Percentiles rank a stretch among this genome's conserved stretches.
Conservation (phyloP, 1,139 yeast genomes). For the Blastobotrys arbuscula region DNA sequence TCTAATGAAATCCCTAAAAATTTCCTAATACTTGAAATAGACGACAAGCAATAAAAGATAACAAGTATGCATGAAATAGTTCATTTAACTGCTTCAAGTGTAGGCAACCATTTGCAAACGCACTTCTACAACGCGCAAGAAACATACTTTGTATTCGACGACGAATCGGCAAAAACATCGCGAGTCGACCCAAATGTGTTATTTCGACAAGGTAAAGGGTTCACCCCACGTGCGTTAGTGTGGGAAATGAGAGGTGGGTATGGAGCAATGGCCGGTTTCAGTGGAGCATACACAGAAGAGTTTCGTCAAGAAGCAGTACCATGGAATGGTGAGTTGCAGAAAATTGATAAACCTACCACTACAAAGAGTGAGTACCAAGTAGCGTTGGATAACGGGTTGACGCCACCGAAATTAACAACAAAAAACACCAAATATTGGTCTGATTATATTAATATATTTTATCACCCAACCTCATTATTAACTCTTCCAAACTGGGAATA, state of each 20-base stretch:
- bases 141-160: conserved; percentile 50
- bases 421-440: conserved; percentile 66
- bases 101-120: conserved; percentile 65
- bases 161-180: conserved; percentile 34
- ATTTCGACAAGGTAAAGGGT: conserved; percentile 49
- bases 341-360: conserved; percentile 25
- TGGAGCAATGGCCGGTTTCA: conserved; percentile 30
- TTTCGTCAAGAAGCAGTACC: conserved; percentile 17
- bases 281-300: conserved; percentile 22
- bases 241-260: conserved; percentile 58
- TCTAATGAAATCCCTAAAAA: too few species aligned
- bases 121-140: conserved; percentile 82
- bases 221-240: conserved; percentile 69
- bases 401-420: conserved; percentile 31
- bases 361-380: conserved; percentile 54
- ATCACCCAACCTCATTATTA: conserved; percentile 55
- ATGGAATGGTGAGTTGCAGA: conserved; percentile 13
- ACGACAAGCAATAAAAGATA: too few species aligned
- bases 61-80: conserved; percentile 79
- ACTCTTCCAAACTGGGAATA: conserved; percentile 53
- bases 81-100: conserved; percentile 63
- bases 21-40: too few species aligned
- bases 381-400: conserved; percentile 49
- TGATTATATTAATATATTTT: conserved; percentile 66
- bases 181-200: conserved; percentile 43